Evolutionary conservation across 306 rosid genomes (phyloP).

Genomic region (Prunus mongolica): DNA sequence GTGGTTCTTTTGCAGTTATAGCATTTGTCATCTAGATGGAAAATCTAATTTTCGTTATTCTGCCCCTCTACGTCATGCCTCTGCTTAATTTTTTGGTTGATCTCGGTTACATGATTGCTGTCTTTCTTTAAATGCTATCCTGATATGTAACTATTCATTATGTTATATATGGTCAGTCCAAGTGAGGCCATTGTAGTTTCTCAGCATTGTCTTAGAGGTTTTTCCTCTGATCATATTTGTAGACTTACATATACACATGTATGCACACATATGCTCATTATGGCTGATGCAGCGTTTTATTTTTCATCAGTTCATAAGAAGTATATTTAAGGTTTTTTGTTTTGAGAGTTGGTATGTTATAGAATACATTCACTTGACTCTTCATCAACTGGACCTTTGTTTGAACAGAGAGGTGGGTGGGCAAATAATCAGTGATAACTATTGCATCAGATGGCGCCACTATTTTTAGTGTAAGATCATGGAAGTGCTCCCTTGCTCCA

Average conservation of each 20-base stretch:
- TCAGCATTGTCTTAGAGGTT: neutral
- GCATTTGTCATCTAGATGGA: neutral
- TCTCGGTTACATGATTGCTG: neutral
- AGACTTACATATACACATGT: neutral
- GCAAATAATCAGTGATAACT: constrained; percentile 24
- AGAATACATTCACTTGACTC: neutral
- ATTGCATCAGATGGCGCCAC: constrained; percentile 26
- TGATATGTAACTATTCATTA: neutral
- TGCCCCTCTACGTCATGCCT: neutral
- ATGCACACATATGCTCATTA: neutral
- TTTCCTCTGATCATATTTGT: neutral
- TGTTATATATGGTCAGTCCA: neutral
- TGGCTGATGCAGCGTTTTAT: neutral
- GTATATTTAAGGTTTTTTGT: neutral
- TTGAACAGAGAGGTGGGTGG: constrained; percentile 38
- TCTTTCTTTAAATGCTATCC: neutral
- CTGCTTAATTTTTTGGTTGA: neutral
- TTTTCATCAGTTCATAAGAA: neutral
- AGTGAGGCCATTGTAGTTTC: neutral
- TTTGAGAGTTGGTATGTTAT: neutral
- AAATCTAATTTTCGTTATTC: neutral
- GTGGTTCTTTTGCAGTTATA: neutral
- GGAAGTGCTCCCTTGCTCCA: constrained; percentile 91
- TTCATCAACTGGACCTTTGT: constrained; percentile 14
- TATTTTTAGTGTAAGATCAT: constrained; percentile 37